A percentile compares a stretch with the other conserved stretches of the same genome.
Evolutionary conservation across 345 rosid genomes (phyloP).

Genomic region (Hevea brasiliensis): DNA sequence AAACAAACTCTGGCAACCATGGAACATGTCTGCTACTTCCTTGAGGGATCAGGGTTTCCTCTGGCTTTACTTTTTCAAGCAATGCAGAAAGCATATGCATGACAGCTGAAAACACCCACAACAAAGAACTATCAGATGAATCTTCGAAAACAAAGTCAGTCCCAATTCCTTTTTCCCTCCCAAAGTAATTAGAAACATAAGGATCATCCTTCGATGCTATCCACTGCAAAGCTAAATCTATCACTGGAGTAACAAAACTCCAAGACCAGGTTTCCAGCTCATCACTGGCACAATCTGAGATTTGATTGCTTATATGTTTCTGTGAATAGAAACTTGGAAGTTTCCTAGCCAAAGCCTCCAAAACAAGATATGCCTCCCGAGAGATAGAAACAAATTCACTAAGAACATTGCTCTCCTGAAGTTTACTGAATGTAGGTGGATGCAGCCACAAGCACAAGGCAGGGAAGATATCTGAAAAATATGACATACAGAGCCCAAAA

Average conservation of each 20-base stretch:
- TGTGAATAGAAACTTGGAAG: conserved; percentile 67
- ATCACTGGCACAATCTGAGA: conserved; percentile 20
- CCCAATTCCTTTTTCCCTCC: conserved; percentile 30
- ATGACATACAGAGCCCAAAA: conserved; percentile 62
- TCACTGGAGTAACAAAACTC: conserved; percentile 70
- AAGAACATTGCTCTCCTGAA: conserved; percentile 52
- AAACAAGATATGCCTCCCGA: conserved; percentile 66
- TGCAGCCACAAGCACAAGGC: conserved; percentile 81
- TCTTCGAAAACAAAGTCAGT: conserved; percentile 29
- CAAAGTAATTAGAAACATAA: conserved; percentile 39
- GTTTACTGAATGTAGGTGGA: conserved; percentile 67
- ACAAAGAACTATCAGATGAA: conserved; percentile 39
- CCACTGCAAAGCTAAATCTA: conserved; percentile 81
- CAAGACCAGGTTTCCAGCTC: conserved; percentile 66
- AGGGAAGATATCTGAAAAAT: conserved; percentile 71
- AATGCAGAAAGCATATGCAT: conserved; percentile 63
- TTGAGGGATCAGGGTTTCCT: conserved; percentile 22
- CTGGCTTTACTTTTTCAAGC: conserved; percentile 62
- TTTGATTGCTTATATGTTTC: conserved; percentile 25
- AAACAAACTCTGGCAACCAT: conserved; percentile 87
- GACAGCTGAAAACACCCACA: conserved; percentile 73
- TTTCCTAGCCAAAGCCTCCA: conserved; percentile 67
- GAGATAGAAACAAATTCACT: conserved; percentile 68
- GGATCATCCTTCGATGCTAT: conserved; percentile 39
- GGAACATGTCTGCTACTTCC: conserved; percentile 44